Percentiles rank a stretch among this genome's conserved stretches.
Evolutionary conservation across 2,329 filamentous ascomycete species (phyloP).

Genomic region (Fusarium palustre): DNA sequence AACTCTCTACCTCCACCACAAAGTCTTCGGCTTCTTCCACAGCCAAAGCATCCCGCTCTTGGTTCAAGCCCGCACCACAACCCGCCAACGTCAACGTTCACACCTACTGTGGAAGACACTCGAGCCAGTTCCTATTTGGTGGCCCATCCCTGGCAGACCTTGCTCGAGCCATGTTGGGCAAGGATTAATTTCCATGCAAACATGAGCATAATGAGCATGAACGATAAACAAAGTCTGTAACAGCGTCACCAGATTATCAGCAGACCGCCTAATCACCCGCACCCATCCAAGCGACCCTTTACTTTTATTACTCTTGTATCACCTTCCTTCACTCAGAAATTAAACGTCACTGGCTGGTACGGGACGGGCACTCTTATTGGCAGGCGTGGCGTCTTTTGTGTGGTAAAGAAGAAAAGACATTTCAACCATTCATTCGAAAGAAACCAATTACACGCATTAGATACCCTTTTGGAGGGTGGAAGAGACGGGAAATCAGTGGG

Average conservation of each 20-base stretch:
- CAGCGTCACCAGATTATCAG: slow-evolving; percentile 4
- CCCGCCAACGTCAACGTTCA: slow-evolving; percentile 65
- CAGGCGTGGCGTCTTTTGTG: slow-evolving; percentile 39
- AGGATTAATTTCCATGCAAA: slow-evolving; percentile 40
- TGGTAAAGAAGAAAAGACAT: slow-evolving; percentile 14
- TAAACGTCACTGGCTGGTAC: slow-evolving; percentile 48
- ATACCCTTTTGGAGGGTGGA: not conserved
- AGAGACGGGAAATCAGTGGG: slow-evolving; percentile 2
- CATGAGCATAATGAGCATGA: slow-evolving; percentile 13
- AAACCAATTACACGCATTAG: slow-evolving; percentile 10
- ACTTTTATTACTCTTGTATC: slow-evolving; percentile 20
- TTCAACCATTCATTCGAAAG: slow-evolving; percentile 4
- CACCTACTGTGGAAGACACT: slow-evolving; percentile 67
- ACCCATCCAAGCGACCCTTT: slow-evolving; percentile 1
- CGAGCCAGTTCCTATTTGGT: slow-evolving; percentile 64
- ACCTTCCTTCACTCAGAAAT: slow-evolving; percentile 13
- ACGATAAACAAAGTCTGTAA: slow-evolving; percentile 13
- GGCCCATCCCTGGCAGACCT: slow-evolving; percentile 60
- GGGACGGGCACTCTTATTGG: slow-evolving; percentile 37
- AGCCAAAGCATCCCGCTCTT: slow-evolving; percentile 50
- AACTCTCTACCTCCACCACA: slow-evolving; percentile 43
- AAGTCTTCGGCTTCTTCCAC: slow-evolving; percentile 41
- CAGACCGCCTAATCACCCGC: slow-evolving; percentile 16
- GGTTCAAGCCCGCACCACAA: slow-evolving; percentile 53
- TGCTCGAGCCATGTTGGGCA: slow-evolving; percentile 56